phyloP scores from a whole-genome alignment of 1,284 basidiomycete species.

The Pseudomicrostroma phylloplanum region DNA sequence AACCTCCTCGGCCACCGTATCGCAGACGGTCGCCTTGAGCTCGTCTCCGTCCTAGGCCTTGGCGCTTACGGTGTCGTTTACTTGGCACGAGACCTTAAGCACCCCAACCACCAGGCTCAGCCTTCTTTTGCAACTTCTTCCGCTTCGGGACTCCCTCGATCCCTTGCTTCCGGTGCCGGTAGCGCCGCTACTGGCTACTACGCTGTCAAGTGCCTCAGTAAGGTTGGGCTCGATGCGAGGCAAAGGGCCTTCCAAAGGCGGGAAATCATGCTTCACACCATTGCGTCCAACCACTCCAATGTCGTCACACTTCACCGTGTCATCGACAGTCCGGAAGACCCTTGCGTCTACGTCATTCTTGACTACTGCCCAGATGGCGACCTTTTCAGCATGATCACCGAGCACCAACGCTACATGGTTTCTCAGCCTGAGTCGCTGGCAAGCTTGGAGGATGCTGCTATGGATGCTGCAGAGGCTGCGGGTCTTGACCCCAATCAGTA shows the following conservation, averaged over 20 bases:
- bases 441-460: neutral
- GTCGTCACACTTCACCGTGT: conserved; percentile 85
- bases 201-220: conserved; percentile 80
- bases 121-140: conserved; percentile 21
- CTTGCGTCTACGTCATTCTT: conserved; percentile 61
- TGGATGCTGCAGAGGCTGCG: conserved; percentile 11
- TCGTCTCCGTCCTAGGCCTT: conserved; percentile 81
- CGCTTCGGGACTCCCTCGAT: conserved; percentile 7
- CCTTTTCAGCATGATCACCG: conserved; percentile 71
- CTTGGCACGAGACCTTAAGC: conserved; percentile 52
- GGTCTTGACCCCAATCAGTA: conserved; percentile 13
- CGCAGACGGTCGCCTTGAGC: conserved; percentile 61
- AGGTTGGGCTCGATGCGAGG: conserved; percentile 61
- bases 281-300: conserved; percentile 68
- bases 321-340: conserved; percentile 60
- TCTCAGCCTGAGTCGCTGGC: conserved; percentile 10
- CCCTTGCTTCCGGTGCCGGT: conserved; percentile 22
- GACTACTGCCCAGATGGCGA: conserved; percentile 78
- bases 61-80: conserved; percentile 97
- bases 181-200: conserved; percentile 52
- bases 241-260: conserved; percentile 72
- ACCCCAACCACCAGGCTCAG: conserved; percentile 26
- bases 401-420: conserved; percentile 62
- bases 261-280: conserved; percentile 62
- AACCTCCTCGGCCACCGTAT: conserved; percentile 53